Evolutionary conservation across 805 yeast species (phyloP), one percentile per base, ranked within the genome.

Genomic region (Ogataea nakhonphanomensis): DNA sequence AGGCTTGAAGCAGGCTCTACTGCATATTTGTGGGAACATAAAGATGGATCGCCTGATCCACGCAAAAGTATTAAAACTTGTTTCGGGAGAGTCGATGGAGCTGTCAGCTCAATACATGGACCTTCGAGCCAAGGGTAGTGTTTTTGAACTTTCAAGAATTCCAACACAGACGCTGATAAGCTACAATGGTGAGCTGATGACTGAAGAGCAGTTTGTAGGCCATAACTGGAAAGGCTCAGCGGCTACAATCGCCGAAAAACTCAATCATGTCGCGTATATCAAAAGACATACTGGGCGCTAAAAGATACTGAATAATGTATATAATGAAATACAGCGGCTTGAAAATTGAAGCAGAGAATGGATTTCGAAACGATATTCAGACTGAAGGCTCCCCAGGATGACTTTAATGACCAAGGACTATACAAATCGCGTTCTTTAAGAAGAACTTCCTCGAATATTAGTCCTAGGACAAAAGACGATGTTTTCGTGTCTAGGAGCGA

Each of bases 1-100:
- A 4, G 95, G 85, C 0, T 65, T 91, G 33, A 76, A 77, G 48
- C 63, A 64, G 2, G 78, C 85, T 0, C 63, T 91, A 25, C 64
- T 74, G 9, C 72, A 75, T 13, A 81, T 91, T 9, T 70, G 83
- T 8, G 69, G 66, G 22, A 85, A 82, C 46, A 79, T 84, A 44
- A 82, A 78, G 13, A 59, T 84, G 30, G 74, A 67, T 39, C 51
- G 71, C 23, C 56, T 69, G 10, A 72, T 87, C 23, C 77, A 78
- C 42, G 69, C 71, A 42, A 72, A 80, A 22, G 76, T 85, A 1
- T 64, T 76, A 37, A 64, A 67, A 29, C 78, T 81, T 11, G 67
- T 82, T 15, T 67, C 74, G 24, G 63, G 63, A 28, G 87, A 82
- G 46, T 72, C 79, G 0, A 59, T 64, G 35, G 57, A 44, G 1